These are phyloP conservation scores for Trametes punicea DNA, from an alignment of 768 basidiomycete species.

Conservation along the genomic window DNA sequence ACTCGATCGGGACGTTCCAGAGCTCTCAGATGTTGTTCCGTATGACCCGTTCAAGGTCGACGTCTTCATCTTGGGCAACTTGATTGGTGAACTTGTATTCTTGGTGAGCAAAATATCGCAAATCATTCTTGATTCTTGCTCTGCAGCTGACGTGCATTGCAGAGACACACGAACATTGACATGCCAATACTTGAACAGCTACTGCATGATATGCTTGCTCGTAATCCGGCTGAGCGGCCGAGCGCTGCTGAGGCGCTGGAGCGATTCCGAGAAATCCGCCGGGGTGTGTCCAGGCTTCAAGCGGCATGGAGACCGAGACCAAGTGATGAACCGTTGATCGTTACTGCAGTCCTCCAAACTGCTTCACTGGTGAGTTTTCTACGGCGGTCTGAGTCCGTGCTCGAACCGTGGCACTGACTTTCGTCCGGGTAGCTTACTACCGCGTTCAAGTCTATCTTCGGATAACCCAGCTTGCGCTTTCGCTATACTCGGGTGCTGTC, in stretches of 20 bases:
- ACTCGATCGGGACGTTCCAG: constrained; percentile 22
- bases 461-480: no score
- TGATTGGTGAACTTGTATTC: constrained; percentile 5
- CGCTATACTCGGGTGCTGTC: no score
- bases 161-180: constrained; percentile 10
- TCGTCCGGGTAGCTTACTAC: background rate
- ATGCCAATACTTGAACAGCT: constrained; percentile 6
- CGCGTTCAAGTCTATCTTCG: no score
- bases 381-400: constrained; percentile 13
- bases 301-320: background rate
- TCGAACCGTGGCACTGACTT: background rate
- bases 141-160: background rate
- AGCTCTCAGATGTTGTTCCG: constrained; percentile 18
- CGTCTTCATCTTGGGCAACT: constrained; percentile 22
- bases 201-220: background rate
- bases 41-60: constrained; percentile 30
- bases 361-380: background rate
- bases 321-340: background rate
- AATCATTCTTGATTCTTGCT: background rate
- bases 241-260: constrained; percentile 1
- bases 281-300: background rate
- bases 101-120: constrained; percentile 4
- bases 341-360: background rate
- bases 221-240: background rate
- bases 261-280: background rate